Base-by-base conservation (phyloP, 768 basidiomycete genomes). In the Boletus huronensis region DNA sequence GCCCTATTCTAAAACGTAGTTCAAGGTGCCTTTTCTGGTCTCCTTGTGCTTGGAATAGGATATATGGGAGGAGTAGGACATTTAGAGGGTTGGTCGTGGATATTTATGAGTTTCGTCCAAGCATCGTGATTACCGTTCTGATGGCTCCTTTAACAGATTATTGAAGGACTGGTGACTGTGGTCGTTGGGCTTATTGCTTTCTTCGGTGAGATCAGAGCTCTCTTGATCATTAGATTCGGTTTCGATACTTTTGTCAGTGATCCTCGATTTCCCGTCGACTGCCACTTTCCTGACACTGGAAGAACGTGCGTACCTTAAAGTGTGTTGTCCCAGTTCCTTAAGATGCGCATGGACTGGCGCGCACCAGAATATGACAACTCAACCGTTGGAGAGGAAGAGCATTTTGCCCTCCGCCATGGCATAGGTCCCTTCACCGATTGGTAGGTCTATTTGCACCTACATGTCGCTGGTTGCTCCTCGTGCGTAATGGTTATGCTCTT, bases 11-110 rank as follows among this genome's bases (percentile, higher is more conserved):
- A 5, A 45, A 54, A 21, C 13, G 14, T 31, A 31, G 32, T n/a
- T 17, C 14, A 41, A 64, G 75, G 74, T 7, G 83, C 83, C 4
- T 84, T 85, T 62, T 81, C 82, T 1, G 83, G 83, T 0, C 65
- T 84, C 6, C 59, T 86, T 16, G 84, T 83, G 0, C 84, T 74
- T 64, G 82, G 64, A 0, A 80, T 85, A 28, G 72, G 75, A 36
- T 78, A 79, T 48, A 80, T 85, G 81, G 64, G 68, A 26, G 80
- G 79, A 0, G 67, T 66, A 0, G 68, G 61, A 3, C 77, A 79
- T 2, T 62, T 80, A 17, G 60, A 75, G 17, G 84, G 82, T 11
- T 87, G 85, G 85, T 80, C 80, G 0, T 86, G 84, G 85, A 84
- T 86, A 45, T 87, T 86, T 53, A 82, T 84, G 58, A 39, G 79